Percentiles rank a stretch among this genome's conserved stretches.
Evolutionary conservation across 2,329 filamentous ascomycete genomes (phyloP).

Genomic region (Myriosclerotinia scirpicola): DNA sequence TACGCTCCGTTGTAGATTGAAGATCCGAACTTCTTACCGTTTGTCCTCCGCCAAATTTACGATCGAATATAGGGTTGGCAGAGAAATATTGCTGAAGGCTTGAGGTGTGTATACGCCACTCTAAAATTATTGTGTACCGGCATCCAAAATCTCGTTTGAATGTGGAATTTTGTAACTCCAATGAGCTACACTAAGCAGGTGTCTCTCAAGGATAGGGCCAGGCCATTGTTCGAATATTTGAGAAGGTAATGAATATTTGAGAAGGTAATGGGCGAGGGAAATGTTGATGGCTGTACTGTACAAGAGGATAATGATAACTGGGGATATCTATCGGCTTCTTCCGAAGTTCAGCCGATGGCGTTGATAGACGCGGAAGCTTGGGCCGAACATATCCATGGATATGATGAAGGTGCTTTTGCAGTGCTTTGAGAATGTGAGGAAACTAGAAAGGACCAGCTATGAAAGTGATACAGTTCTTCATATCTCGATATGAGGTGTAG

Average conservation of each 20-base stretch:
- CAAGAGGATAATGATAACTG: background rate
- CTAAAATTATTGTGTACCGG: background rate
- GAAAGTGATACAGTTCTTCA: background rate
- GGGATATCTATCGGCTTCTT: background rate
- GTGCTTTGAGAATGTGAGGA: background rate
- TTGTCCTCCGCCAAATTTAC: background rate
- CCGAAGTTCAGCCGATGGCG: conserved; percentile 13
- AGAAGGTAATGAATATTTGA: background rate
- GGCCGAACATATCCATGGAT: background rate
- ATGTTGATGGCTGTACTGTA: background rate
- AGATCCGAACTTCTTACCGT: background rate
- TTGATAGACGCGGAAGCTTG: background rate
- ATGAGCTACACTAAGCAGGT: conserved; percentile 10
- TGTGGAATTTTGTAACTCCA: conserved; percentile 7
- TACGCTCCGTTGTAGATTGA: too few species aligned
- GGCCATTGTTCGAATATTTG: conserved; percentile 30
- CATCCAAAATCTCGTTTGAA: background rate
- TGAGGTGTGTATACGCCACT: background rate
- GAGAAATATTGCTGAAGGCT: background rate
- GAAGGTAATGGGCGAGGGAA: background rate
- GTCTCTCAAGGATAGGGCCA: conserved; percentile 40
- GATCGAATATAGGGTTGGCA: background rate
- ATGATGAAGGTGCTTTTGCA: background rate
- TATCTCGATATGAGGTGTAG: background rate
- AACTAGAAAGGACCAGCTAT: background rate